These are phyloP conservation scores for Sistotremastrum suecicum DNA, from an alignment of 768 basidiomycete species.

Conservation along the genomic window DNA sequence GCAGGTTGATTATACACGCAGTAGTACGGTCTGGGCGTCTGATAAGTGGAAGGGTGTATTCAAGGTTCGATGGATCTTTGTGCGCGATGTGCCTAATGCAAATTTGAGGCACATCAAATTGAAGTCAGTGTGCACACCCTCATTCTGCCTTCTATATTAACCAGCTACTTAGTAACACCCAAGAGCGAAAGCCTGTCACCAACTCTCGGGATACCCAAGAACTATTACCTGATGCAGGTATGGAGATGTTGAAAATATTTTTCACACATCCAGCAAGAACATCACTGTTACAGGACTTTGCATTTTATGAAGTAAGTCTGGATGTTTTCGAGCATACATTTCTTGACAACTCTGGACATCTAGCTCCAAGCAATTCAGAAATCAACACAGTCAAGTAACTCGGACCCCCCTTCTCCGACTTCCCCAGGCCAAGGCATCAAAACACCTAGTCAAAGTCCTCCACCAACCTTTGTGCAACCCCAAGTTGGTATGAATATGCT, in stretches of 20 bases:
- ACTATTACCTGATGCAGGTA: slow-evolving; percentile 86
- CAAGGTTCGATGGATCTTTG: slow-evolving; percentile 96
- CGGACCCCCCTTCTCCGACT: slow-evolving; percentile 27
- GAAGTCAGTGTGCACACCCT: slow-evolving; percentile 33
- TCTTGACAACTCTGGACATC: slow-evolving; percentile 1
- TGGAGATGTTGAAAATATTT: slow-evolving; percentile 95
- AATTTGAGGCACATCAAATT: slow-evolving; percentile 81
- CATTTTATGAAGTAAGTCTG: slow-evolving; percentile 66
- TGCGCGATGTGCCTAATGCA: slow-evolving; percentile 87
- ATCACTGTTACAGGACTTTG: slow-evolving; percentile 85
- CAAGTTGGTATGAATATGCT: slow-evolving; percentile 37
- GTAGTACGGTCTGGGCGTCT: slow-evolving; percentile 96
- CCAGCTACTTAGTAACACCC: slow-evolving; percentile 62
- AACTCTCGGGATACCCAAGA: slow-evolving; percentile 98
- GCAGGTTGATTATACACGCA: slow-evolving; percentile 83
- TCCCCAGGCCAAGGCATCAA: slow-evolving; percentile 16
- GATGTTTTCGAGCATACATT: neutral
- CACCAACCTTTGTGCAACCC: slow-evolving; percentile 29
- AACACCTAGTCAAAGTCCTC: slow-evolving; percentile 23
- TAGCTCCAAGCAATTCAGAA: slow-evolving; percentile 85
- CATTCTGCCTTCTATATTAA: slow-evolving; percentile 8
- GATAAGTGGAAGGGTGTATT: slow-evolving; percentile 99
- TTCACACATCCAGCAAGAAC: slow-evolving; percentile 87
- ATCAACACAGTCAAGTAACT: slow-evolving; percentile 21
- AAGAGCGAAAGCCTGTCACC: slow-evolving; percentile 96